Evolutionary conservation across 495 filamentous ascomycete genomes (phyloP).

Genomic region (Penicillium silybi): DNA sequence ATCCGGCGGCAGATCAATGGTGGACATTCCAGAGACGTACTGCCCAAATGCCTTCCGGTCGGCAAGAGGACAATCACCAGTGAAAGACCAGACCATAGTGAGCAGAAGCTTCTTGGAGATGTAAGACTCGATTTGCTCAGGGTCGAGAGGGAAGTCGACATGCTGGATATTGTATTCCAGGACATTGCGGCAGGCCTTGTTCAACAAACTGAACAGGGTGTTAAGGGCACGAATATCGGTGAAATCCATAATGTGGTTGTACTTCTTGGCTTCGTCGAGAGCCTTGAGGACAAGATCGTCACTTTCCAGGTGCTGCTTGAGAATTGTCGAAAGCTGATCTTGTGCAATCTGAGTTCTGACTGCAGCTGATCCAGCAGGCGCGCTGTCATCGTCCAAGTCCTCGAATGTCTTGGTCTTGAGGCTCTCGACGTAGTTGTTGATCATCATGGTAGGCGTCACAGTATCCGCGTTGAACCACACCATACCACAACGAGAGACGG

Average conservation of each 20-base stretch:
- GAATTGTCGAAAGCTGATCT: constrained; percentile 67
- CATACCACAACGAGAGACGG: constrained; percentile 98
- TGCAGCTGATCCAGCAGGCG: constrained; percentile 73
- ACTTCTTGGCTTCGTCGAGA: constrained; percentile 69
- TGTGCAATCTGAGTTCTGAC: constrained; percentile 74
- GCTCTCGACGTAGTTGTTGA: constrained; percentile 81
- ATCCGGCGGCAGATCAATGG: constrained; percentile 74
- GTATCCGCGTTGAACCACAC: constrained; percentile 99
- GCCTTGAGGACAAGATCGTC: constrained; percentile 74
- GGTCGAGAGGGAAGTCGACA: constrained; percentile 85
- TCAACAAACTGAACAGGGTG: constrained; percentile 90
- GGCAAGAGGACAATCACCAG: constrained; percentile 84
- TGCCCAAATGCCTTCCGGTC: constrained; percentile 89
- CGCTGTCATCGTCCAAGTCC: constrained; percentile 87
- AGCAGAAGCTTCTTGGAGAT: constrained; percentile 89
- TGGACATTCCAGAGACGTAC: constrained; percentile 71
- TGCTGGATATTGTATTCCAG: constrained; percentile 96
- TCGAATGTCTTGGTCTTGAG: constrained; percentile 80
- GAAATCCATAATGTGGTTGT: constrained; percentile 97
- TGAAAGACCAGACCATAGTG: constrained; percentile 88
- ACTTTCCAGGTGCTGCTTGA: constrained; percentile 68
- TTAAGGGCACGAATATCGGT: constrained; percentile 84
- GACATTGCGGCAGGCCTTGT: constrained; percentile 85
- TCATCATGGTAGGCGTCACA: constrained; percentile 88
- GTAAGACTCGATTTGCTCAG: constrained; percentile 82